Percentiles rank a stretch among this genome's conserved stretches.
These are phyloP conservation scores for Pythium periplocum DNA, from an alignment of 352 stramenopile genomes.

Conservation along the genomic window DNA sequence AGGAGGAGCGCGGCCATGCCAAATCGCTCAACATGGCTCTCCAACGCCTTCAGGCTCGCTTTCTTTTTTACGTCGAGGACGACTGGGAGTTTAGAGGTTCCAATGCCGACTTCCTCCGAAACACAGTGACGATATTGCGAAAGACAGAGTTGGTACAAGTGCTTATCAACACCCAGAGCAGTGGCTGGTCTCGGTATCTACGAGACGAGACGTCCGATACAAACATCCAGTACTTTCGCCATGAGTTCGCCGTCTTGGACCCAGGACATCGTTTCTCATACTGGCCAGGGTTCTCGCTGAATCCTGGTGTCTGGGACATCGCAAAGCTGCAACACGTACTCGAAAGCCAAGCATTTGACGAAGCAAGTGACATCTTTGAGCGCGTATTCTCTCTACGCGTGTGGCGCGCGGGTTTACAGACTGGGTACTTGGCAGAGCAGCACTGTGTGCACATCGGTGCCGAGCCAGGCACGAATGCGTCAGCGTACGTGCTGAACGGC, in stretches of 20 bases:
- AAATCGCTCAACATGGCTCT: constrained; percentile 43
- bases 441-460: constrained; percentile 26
- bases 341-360: constrained; percentile 16
- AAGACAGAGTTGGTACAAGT: constrained; percentile 28
- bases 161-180: constrained; percentile 45
- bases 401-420: constrained; percentile 23
- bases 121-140: constrained; percentile 18
- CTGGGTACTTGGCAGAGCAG: constrained; percentile 18
- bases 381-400: constrained; percentile 23
- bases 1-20: constrained; percentile 33
- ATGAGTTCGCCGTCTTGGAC: constrained; percentile 45
- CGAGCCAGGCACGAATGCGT: constrained; percentile 21
- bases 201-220: background rate
- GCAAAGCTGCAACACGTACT: constrained; percentile 6
- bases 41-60: constrained; percentile 22
- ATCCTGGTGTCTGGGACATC: constrained; percentile 51
- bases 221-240: constrained; percentile 30
- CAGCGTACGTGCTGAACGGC: constrained; percentile 41
- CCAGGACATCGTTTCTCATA: constrained; percentile 31
- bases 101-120: constrained; percentile 9
- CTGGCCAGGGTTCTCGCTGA: constrained; percentile 67
- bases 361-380: constrained; percentile 30
- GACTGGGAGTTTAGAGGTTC: constrained; percentile 37
- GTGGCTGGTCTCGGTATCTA: constrained; percentile 16
- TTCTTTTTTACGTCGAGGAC: constrained; percentile 61